Percentiles rank a stretch among this genome's conserved stretches.
These are phyloP conservation scores for Aspergillus sp. DNA, from an alignment of 2,329 filamentous ascomycete species.

Conservation along the genomic window DNA sequence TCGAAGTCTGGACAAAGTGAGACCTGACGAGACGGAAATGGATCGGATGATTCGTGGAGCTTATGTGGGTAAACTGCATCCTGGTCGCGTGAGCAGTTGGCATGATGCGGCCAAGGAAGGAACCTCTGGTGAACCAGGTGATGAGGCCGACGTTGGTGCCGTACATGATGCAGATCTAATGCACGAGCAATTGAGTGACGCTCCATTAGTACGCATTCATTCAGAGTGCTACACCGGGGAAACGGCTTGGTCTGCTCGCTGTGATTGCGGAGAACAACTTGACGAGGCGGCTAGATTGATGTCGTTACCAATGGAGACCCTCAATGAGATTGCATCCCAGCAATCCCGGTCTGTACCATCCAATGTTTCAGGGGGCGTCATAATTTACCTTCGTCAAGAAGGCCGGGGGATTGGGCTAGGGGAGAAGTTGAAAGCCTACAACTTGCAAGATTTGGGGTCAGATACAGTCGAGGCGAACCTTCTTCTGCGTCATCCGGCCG, in stretches of 20 bases:
- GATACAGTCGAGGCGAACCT: constrained; percentile 97
- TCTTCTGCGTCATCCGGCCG: constrained; percentile 84
- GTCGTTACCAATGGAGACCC: constrained; percentile 60
- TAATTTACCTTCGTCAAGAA: constrained; percentile 94
- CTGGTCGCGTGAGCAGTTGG: constrained; percentile 76
- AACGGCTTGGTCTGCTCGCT: constrained; percentile 96
- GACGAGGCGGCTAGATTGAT: constrained; percentile 95
- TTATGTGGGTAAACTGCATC: constrained; percentile 83
- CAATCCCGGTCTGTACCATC: constrained; percentile 37
- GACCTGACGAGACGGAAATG: constrained; percentile 51
- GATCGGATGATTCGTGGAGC: constrained; percentile 87
- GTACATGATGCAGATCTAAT: constrained; percentile 18
- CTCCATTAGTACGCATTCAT: constrained; percentile 89
- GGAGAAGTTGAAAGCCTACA: constrained; percentile 97
- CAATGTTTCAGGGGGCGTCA: constrained; percentile 74
- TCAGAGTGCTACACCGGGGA: constrained; percentile 98
- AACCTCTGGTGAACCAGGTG: neutral
- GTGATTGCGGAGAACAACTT: constrained; percentile 95
- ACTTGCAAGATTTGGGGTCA: constrained; percentile 92
- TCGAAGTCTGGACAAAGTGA: constrained; percentile 56
- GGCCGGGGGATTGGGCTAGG: constrained; percentile 91
- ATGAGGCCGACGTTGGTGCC: constrained; percentile 9
- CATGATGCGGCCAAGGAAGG: constrained; percentile 45
- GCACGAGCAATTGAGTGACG: constrained; percentile 23
- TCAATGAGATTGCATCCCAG: constrained; percentile 28